Conservation (phyloP, 1,284 basidiomycete genomes). For the Wolfiporia cocos region DNA sequence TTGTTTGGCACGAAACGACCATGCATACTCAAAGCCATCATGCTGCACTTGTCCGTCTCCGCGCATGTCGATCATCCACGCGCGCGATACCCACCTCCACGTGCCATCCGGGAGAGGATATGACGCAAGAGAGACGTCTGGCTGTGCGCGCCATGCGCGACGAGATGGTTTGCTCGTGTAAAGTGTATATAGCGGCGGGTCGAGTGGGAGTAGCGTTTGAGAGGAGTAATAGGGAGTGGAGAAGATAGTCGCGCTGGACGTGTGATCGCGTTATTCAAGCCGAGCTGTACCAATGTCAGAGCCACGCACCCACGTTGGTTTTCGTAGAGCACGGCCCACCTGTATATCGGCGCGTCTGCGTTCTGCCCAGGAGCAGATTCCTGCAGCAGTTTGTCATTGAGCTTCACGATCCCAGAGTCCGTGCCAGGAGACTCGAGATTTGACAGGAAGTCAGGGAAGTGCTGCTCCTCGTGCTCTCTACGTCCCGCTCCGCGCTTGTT, state of each 20-base stretch:
- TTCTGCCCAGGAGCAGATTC: conserved; percentile 28
- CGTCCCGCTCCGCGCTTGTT: neutral
- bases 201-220: conserved; percentile 60
- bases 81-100: conserved; percentile 73
- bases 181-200: conserved; percentile 71
- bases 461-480: neutral
- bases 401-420: conserved; percentile 2
- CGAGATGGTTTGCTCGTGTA: conserved; percentile 35
- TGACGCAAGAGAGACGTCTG: conserved; percentile 48
- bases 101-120: conserved; percentile 77
- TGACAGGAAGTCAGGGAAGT: neutral
- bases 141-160: conserved; percentile 30
- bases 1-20: conserved; percentile 54
- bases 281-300: no score
- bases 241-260: conserved; percentile 58
- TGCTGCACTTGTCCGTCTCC: conserved; percentile 69
- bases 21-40: conserved; percentile 83
- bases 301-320: conserved; percentile 67
- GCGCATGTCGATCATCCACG: conserved; percentile 86
- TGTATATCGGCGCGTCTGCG: conserved; percentile 34
- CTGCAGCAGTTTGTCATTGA: conserved; percentile 2
- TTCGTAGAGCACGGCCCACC: conserved; percentile 73
- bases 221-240: conserved; percentile 68
- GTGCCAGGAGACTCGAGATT: neutral
- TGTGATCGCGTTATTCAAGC: no score